Evolutionary conservation across 2,329 filamentous ascomycete species (phyloP).

Genomic region (Teratosphaeria viscida): DNA sequence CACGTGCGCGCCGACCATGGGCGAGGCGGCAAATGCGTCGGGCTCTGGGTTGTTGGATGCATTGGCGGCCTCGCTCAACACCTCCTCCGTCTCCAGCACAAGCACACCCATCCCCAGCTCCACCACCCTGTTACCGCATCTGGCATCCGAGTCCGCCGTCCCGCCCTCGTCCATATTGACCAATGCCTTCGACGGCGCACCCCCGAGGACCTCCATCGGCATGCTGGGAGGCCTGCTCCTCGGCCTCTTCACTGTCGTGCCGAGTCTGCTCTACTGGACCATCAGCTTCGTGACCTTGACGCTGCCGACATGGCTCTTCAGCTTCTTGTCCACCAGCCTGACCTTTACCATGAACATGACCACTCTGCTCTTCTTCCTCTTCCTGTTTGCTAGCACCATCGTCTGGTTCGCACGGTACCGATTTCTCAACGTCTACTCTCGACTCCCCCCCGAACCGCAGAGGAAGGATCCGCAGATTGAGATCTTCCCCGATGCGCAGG

Average conservation of each 20-base stretch:
- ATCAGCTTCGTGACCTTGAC: slow-evolving; percentile 82
- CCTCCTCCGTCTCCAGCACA: neutral
- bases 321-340: slow-evolving; percentile 79
- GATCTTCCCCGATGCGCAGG: slow-evolving; percentile 85
- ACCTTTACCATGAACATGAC: slow-evolving; percentile 99
- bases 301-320: slow-evolving; percentile 79
- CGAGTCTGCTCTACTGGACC: slow-evolving; percentile 60
- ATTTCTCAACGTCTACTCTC: slow-evolving; percentile 93
- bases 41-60: neutral
- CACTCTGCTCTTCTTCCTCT: slow-evolving; percentile 74
- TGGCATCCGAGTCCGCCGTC: neutral
- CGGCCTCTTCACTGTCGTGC: slow-evolving; percentile 36
- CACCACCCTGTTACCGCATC: neutral
- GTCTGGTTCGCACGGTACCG: slow-evolving; percentile 94
- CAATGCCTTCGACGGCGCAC: neutral
- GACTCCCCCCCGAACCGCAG: slow-evolving; percentile 85
- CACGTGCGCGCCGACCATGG: neutral
- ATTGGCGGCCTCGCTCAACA: neutral
- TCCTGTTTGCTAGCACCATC: slow-evolving; percentile 67
- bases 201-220: slow-evolving; percentile 12
- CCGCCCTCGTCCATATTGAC: neutral
- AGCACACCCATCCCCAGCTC: neutral
- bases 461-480: slow-evolving; percentile 93
- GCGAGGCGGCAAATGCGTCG: neutral
- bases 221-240: slow-evolving; percentile 25